Evolutionary conservation across 2,329 filamentous ascomycete species (phyloP).

Genomic region (Aspergillus nomiae): DNA sequence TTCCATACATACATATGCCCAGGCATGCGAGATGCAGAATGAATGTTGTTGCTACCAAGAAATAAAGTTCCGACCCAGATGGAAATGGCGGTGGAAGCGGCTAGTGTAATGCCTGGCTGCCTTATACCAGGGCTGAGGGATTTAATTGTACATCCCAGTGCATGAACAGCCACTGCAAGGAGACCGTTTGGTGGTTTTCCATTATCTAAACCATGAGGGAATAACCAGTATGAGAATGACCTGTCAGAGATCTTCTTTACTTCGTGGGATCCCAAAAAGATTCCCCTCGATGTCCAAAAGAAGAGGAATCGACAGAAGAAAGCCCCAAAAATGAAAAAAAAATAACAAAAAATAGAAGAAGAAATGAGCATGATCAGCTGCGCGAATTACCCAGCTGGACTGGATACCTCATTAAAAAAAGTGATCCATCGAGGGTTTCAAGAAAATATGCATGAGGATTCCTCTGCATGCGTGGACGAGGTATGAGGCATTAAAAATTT

Average conservation of each 20-base stretch:
- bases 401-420: neutral
- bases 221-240: conserved; percentile 1
- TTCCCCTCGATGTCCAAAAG: too few species aligned
- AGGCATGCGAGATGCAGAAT: neutral
- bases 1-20: neutral
- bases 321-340: neutral
- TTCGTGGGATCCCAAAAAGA: neutral
- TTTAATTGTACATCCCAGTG: neutral
- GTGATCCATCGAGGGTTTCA: neutral
- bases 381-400: conserved; percentile 26
- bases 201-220: conserved; percentile 11
- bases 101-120: conserved; percentile 1
- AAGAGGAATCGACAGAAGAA: neutral
- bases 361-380: conserved; percentile 20
- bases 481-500: neutral
- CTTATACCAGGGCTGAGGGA: conserved; percentile 5
- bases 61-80: neutral
- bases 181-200: neutral
- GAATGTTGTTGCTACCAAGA: neutral
- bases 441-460: neutral
- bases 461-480: neutral
- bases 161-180: neutral
- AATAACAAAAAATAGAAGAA: neutral
- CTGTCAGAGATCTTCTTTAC: neutral
- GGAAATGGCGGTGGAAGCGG: neutral